A percentile compares a stretch with the other conserved stretches of the same genome.
Conservation (phyloP, 441 rosid genomes). For the Erysimum cheiri region DNA sequence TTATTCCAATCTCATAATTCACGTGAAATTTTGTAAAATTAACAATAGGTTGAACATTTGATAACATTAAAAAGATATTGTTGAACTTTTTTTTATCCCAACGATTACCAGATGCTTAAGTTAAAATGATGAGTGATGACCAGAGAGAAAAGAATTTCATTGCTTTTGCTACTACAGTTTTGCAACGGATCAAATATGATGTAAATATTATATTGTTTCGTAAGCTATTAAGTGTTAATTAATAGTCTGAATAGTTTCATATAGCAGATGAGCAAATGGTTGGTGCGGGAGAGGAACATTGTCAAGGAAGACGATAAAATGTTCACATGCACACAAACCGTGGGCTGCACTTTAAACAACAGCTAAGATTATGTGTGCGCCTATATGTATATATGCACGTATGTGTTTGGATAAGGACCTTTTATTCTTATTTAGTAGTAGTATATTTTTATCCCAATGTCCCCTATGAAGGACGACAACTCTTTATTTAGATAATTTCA, state of each 20-base stretch:
- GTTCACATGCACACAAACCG: slow-evolving; percentile 38
- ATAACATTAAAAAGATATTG: not conserved
- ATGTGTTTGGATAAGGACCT: slow-evolving; percentile 30
- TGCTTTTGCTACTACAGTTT: not conserved
- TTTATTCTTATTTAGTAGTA: not conserved
- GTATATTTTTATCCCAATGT: not conserved
- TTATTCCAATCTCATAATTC: slow-evolving; percentile 25
- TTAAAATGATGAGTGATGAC: not conserved
- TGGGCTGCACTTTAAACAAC: slow-evolving; percentile 35
- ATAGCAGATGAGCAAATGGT: slow-evolving; percentile 3
- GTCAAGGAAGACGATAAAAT: slow-evolving; percentile 19
- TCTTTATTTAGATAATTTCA: not conserved
- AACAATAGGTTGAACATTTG: not conserved
- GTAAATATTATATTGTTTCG: not conserved
- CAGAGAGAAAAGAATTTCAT: not conserved
- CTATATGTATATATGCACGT: not conserved
- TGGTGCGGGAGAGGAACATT: slow-evolving; percentile 27
- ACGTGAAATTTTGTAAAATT: slow-evolving; percentile 30
- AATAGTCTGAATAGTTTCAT: not conserved
- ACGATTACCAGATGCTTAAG: not conserved
- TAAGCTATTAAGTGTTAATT: not conserved
- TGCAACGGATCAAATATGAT: slow-evolving; percentile 1
- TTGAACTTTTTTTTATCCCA: not conserved
- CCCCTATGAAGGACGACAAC: not conserved
- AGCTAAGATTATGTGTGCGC: slow-evolving; percentile 34